Conservation (phyloP, 2,329 filamentous ascomycete species). For the Aspergillus caelatus region DNA sequence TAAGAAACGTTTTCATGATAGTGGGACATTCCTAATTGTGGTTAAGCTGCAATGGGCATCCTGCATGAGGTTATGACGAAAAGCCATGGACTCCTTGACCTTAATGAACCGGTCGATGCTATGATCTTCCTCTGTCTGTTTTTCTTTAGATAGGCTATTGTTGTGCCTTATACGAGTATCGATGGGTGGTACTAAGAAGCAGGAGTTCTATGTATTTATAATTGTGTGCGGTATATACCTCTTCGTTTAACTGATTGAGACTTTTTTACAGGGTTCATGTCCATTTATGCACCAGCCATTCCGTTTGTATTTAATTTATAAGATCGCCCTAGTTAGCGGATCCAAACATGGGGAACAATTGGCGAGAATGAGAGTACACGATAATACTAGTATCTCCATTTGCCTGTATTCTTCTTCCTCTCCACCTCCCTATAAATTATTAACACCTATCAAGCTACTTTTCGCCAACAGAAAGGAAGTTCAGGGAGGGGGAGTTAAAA, state of each 20-base stretch:
- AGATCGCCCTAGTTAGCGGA: neutral
- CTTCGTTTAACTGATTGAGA: neutral
- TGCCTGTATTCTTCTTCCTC: too few species aligned
- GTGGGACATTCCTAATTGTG: neutral
- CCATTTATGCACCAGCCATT: neutral
- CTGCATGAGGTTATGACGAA: conserved; percentile 16
- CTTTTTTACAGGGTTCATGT: neutral
- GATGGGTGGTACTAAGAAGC: neutral
- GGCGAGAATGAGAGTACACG: neutral
- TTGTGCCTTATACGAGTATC: neutral
- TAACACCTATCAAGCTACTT: neutral
- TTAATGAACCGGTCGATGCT: conserved; percentile 13
- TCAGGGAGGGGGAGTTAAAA: too few species aligned
- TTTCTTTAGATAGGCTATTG: neutral
- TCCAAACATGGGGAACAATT: neutral
- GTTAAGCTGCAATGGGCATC: neutral
- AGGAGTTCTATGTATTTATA: conserved; percentile 8
- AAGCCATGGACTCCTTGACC: conserved; percentile 5
- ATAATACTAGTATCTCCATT: neutral
- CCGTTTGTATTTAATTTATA: neutral
- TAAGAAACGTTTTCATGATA: conserved; percentile 6
- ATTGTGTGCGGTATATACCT: conserved; percentile 2
- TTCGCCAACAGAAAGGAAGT: neutral
- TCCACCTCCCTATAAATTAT: neutral
- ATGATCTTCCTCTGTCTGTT: neutral